A percentile compares a stretch with the other conserved stretches of the same genome.
Conservation (phyloP, 768 basidiomycete species). For the Pleurotus salmoneostramineus region DNA sequence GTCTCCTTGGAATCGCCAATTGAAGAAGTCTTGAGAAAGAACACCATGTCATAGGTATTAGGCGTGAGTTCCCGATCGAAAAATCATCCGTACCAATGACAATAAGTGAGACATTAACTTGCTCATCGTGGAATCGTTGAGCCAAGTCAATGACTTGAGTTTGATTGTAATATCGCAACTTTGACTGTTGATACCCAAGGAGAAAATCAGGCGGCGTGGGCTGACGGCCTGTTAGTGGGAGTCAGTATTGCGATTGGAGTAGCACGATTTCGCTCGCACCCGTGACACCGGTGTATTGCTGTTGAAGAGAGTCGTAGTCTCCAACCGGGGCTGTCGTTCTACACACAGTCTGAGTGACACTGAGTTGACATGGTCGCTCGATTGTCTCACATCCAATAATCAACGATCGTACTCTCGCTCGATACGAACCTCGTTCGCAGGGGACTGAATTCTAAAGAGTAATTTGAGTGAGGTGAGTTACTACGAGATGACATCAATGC, state of each 20-base stretch:
- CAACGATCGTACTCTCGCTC: conserved; percentile 27
- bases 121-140: conserved; percentile 30
- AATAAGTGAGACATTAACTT: conserved; percentile 30
- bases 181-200: conserved; percentile 32
- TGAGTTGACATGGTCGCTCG: background rate
- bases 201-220: conserved; percentile 32
- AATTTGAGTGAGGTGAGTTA: background rate
- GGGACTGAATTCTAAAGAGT: conserved; percentile 23
- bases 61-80: background rate
- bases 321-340: conserved; percentile 30
- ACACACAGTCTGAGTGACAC: background rate
- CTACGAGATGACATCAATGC: background rate
- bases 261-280: conserved; percentile 15
- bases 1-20: conserved; percentile 33
- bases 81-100: conserved; percentile 21
- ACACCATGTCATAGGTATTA: background rate
- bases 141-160: conserved; percentile 28
- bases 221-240: conserved; percentile 22
- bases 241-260: background rate
- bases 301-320: conserved; percentile 30
- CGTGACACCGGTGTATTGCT: conserved; percentile 31
- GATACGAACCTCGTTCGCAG: conserved; percentile 27
- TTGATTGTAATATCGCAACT: conserved; percentile 32
- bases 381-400: conserved; percentile 28
- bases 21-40: conserved; percentile 26